A percentile compares a stretch with the other conserved stretches of the same genome.
Evolutionary conservation across 2,329 filamentous ascomycete genomes (phyloP).

Genomic region (Triangularia verruculosa): DNA sequence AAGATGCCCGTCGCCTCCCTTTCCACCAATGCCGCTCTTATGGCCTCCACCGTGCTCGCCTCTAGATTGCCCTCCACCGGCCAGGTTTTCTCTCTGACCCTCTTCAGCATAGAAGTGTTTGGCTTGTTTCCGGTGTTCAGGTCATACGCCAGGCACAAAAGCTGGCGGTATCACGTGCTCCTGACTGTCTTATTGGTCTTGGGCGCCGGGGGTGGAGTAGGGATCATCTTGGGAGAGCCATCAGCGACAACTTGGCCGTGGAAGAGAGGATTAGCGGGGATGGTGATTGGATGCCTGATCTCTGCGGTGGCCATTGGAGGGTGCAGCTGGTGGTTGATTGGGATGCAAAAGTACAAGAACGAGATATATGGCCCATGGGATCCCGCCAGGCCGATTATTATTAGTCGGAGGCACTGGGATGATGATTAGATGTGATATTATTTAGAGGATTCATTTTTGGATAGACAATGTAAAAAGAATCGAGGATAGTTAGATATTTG

Average conservation of each 20-base stretch:
- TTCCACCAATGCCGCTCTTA: conserved; percentile 92
- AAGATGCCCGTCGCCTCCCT: conserved; percentile 68
- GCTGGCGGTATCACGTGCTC: conserved; percentile 74
- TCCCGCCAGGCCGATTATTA: conserved; percentile 83
- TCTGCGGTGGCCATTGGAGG: conserved; percentile 81
- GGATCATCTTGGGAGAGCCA: conserved; percentile 52
- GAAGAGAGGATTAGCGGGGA: conserved; percentile 64
- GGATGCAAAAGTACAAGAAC: conserved; percentile 97
- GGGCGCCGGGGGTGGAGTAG: conserved; percentile 76
- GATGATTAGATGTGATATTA: conserved; percentile 34
- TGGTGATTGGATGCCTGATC: conserved; percentile 70
- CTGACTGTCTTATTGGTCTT: conserved; percentile 75
- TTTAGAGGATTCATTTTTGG: background rate
- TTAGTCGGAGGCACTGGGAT: conserved; percentile 60
- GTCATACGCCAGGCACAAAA: conserved; percentile 78
- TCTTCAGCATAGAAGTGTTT: conserved; percentile 97
- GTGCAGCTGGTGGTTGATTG: conserved; percentile 97
- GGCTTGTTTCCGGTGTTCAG: conserved; percentile 96
- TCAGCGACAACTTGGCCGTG: conserved; percentile 45
- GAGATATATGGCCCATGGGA: conserved; percentile 99
- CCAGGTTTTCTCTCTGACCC: conserved; percentile 89
- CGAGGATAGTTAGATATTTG: too few relatives aligned
- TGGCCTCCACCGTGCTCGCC: conserved; percentile 92
- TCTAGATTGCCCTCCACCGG: conserved; percentile 85
- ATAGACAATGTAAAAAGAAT: background rate